Evolutionary conservation across 2,329 filamentous ascomycete species (phyloP).

Genomic region (Pseudogymnoascus sp.): DNA sequence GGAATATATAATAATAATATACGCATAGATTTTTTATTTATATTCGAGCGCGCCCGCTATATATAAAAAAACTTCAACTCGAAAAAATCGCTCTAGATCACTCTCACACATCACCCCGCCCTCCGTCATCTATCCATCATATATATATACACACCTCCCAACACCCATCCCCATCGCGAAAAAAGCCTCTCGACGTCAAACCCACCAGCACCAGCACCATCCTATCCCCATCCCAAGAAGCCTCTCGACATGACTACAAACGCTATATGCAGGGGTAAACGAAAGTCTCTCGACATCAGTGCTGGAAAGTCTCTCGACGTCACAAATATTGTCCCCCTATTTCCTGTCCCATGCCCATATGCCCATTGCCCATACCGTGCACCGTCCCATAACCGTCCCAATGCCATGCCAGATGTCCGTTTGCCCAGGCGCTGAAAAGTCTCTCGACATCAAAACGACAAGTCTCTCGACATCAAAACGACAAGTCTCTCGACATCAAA

Average conservation of each 20-base stretch:
- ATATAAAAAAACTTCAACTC: not conserved
- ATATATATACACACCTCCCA: not conserved
- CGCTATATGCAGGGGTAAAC: slow-evolving; percentile 1
- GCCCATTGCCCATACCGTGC: not conserved
- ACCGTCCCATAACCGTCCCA: slow-evolving; percentile 1
- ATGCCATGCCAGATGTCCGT: not conserved
- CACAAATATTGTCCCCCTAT: not conserved
- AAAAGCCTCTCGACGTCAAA: not conserved
- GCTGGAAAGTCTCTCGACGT: slow-evolving; percentile 10
- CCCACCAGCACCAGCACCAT: not conserved
- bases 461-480: slow-evolving; percentile 11
- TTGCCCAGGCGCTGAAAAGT: slow-evolving; percentile 3
- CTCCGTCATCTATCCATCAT: not conserved
- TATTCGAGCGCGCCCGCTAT: no score
- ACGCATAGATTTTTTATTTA: no score
- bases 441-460: slow-evolving; percentile 10
- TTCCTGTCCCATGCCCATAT: slow-evolving; percentile 1
- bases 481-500: slow-evolving; percentile 7
- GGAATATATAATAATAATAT: no score
- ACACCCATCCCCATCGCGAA: not conserved
- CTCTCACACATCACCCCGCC: not conserved
- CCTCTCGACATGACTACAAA: slow-evolving; percentile 6
- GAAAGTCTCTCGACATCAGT: slow-evolving; percentile 8
- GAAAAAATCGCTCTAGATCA: not conserved
- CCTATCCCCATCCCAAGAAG: not conserved